phyloP scores from a whole-genome alignment of 306 rosid genomes.

The Medicago lupulina region DNA sequence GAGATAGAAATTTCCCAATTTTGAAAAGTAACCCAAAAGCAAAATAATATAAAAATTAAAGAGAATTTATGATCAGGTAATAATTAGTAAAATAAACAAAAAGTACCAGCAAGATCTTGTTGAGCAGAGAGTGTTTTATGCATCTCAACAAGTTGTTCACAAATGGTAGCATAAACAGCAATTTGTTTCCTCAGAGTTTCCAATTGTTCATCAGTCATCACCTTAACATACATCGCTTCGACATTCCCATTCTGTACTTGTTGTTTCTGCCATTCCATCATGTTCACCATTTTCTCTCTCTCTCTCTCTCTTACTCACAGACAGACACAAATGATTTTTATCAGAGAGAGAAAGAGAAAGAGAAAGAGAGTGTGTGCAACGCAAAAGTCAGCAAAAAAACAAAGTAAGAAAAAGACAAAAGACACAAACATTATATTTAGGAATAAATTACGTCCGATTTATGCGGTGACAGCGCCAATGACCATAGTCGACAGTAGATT shows the following conservation, averaged over 20 bases:
- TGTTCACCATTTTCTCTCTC: conserved; percentile 39
- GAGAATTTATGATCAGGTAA: no score
- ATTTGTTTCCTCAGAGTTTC: conserved; percentile 91
- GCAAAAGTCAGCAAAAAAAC: conserved; percentile 30
- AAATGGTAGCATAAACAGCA: conserved; percentile 76
- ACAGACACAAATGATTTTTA: not conserved
- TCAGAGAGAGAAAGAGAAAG: not conserved
- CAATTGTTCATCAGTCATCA: conserved; percentile 95
- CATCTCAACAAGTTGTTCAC: conserved; percentile 86
- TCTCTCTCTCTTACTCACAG: no score
- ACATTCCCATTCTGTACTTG: conserved; percentile 49
- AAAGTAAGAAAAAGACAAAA: conserved; percentile 40
- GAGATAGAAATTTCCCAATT: not conserved
- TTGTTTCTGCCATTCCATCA: conserved; percentile 75
- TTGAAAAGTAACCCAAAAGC: not conserved
- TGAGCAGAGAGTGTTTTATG: conserved; percentile 79
- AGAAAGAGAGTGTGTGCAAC: not conserved
- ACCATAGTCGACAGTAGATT: conserved; percentile 1
- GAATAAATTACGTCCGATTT: conserved; percentile 11
- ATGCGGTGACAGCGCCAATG: conserved; percentile 20
- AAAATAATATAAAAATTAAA: no score
- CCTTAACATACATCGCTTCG: conserved; percentile 69
- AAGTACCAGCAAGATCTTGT: conserved; percentile 81
- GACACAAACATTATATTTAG: conserved; percentile 15
- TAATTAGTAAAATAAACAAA: not conserved